Evolutionary conservation across 1,139 yeast species (phyloP).

Genomic region (Cylindricascospora bacillispora): DNA sequence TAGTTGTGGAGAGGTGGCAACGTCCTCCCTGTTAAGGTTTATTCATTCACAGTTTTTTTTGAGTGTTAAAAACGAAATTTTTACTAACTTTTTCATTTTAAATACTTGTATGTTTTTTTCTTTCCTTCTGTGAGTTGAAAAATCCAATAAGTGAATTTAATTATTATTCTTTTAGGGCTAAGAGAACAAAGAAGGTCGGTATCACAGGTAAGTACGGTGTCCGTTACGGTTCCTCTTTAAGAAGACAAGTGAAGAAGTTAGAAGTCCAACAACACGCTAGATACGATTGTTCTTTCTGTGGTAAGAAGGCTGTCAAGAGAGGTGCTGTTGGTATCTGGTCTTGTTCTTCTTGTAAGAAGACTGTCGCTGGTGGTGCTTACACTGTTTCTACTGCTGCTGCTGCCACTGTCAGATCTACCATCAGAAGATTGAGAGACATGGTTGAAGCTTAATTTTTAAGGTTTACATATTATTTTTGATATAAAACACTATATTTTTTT

Average conservation of each 20-base stretch:
- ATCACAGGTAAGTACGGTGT: conserved; percentile 99
- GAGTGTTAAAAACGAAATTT: too few species aligned
- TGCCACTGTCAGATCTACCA: conserved; percentile 99
- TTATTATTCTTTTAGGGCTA: conserved; percentile 52
- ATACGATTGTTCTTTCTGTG: conserved; percentile 99
- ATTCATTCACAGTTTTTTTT: too few species aligned
- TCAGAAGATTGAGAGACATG: conserved; percentile 99
- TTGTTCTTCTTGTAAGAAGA: conserved; percentile 88
- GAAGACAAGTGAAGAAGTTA: conserved; percentile 99
- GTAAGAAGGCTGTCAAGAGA: conserved; percentile 97
- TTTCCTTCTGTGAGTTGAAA: too few species aligned
- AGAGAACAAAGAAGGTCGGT: conserved; percentile 99
- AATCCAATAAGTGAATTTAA: too few species aligned
- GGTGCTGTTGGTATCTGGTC: conserved; percentile 99
- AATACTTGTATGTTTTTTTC: too few species aligned
- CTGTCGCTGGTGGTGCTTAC: conserved; percentile 99
- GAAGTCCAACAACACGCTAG: conserved; percentile 98
- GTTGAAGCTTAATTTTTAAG: conserved; percentile 87
- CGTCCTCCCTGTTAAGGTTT: too few species aligned
- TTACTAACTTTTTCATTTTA: too few species aligned
- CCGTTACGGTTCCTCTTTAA: conserved; percentile 99
- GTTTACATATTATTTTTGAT: conserved; percentile 3
- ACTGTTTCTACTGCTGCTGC: conserved; percentile 99
- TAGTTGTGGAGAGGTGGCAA: too few species aligned
- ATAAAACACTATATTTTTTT: conserved; percentile 3